phyloP scores from a whole-genome alignment of 2,329 filamentous ascomycete genomes.

The Aureobasidium vineae region DNA sequence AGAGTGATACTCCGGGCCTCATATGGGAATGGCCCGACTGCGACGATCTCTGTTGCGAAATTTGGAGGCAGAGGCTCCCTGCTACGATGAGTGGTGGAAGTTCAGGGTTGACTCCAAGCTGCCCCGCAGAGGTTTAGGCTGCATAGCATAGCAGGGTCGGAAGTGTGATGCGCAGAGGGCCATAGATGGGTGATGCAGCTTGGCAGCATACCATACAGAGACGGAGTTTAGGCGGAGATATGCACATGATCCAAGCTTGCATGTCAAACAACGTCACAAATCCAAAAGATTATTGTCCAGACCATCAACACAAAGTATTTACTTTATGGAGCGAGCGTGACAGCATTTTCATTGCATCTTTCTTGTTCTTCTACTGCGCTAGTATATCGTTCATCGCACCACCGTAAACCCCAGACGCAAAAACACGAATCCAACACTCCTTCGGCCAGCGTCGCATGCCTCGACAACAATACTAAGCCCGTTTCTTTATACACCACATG shows the following conservation, averaged over 20 bases:
- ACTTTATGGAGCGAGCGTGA: neutral
- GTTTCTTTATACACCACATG: neutral
- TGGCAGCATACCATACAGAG: too few relatives aligned
- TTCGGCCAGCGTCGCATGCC: conserved; percentile 23
- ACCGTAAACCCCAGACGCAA: neutral
- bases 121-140: conserved; percentile 3
- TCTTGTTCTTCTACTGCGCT: neutral
- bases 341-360: neutral
- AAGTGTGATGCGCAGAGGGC: neutral
- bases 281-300: neutral
- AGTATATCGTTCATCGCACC: neutral
- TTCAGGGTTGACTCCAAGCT: neutral
- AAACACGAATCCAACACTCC: neutral
- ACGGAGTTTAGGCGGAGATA: conserved; percentile 6
- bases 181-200: neutral
- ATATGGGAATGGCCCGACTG: neutral
- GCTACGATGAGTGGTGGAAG: neutral
- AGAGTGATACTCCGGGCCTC: neutral
- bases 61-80: too few relatives aligned
- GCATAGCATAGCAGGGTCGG: neutral
- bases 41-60: neutral
- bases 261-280: conserved; percentile 11
- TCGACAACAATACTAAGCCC: conserved; percentile 29
- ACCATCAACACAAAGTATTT: neutral
- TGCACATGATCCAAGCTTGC: neutral